Conservation (phyloP, 78 protist genomes). For the Planoprotostelium fungivorum region DNA sequence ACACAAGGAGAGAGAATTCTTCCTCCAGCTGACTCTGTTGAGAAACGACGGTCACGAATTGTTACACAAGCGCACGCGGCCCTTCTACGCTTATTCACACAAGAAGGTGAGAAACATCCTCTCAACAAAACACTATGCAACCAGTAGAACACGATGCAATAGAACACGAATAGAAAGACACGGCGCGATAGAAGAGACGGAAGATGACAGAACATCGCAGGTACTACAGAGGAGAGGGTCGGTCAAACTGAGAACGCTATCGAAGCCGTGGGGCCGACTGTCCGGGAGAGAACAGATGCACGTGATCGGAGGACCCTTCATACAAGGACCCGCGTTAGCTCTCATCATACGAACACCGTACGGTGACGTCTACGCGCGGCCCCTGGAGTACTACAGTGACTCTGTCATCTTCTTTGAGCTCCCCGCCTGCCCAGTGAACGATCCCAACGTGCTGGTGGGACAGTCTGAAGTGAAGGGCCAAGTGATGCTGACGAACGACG, state of each 20-base stretch:
- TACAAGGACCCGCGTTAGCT: conserved; percentile 27
- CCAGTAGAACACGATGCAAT: too few relatives aligned
- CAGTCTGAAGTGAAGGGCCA: conserved; percentile 43
- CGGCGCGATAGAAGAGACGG: too few relatives aligned
- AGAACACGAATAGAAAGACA: too few relatives aligned
- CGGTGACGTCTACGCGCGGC: conserved; percentile 38
- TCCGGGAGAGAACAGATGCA: conserved; percentile 56
- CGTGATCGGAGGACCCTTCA: conserved; percentile 55
- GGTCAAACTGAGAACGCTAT: conserved; percentile 34
- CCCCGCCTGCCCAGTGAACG: conserved; percentile 37
- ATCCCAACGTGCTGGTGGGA: conserved; percentile 22
- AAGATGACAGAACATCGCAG: too few relatives aligned
- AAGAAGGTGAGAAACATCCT: conserved; percentile 39
- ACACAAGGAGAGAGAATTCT: conserved; percentile 52
- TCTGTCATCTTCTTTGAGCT: conserved; percentile 46
- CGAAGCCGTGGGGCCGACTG: conserved; percentile 22
- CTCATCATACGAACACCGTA: conserved; percentile 53
- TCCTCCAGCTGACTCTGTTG: conserved; percentile 23
- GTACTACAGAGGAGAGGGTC: conserved; percentile 5
- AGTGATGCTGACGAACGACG: conserved; percentile 58
- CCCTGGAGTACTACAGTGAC: conserved; percentile 33
- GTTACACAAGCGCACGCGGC: conserved; percentile 33
- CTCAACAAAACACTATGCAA: too few relatives aligned
- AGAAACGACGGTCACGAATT: conserved; percentile 27
- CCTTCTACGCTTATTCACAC: conserved; percentile 60